Evolutionary conservation across 2,329 filamentous ascomycete species (phyloP).

Genomic region (Fusarium nygamai): DNA sequence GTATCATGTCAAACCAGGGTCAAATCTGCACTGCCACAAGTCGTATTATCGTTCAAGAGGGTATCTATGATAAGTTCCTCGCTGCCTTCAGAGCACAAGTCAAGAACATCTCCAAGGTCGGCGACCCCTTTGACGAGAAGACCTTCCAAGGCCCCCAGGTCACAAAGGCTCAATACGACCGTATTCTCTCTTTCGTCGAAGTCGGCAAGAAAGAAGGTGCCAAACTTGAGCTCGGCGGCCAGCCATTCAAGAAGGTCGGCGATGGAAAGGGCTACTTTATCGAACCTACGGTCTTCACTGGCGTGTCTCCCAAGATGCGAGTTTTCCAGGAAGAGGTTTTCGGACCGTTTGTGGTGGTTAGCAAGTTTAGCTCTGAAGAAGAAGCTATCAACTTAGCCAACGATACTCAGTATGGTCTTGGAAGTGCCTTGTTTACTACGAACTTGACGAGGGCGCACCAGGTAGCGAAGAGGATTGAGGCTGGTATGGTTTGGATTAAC

Average conservation of each 20-base stretch:
- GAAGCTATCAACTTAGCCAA: slow-evolving; percentile 57
- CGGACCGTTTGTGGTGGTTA: slow-evolving; percentile 56
- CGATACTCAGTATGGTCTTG: slow-evolving; percentile 69
- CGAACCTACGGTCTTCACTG: slow-evolving; percentile 57
- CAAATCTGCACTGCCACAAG: slow-evolving; percentile 74
- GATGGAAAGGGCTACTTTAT: slow-evolving; percentile 58
- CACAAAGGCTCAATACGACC: slow-evolving; percentile 75
- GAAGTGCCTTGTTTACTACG: slow-evolving; percentile 69
- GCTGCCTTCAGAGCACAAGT: slow-evolving; percentile 18
- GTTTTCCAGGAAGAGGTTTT: slow-evolving; percentile 60
- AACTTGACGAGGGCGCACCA: slow-evolving; percentile 62
- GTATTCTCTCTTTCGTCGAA: slow-evolving; percentile 76
- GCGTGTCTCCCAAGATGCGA: slow-evolving; percentile 53
- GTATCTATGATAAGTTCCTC: slow-evolving; percentile 71
- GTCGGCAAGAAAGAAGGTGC: slow-evolving; percentile 76
- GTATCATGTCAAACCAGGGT: slow-evolving; percentile 69
- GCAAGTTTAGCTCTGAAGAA: slow-evolving; percentile 54
- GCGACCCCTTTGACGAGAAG: slow-evolving; percentile 74
- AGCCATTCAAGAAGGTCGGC: slow-evolving; percentile 44
- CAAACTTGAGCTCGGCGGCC: slow-evolving; percentile 70
- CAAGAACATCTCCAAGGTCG: slow-evolving; percentile 66
- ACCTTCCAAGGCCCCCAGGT: slow-evolving; percentile 82
- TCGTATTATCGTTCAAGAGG: slow-evolving; percentile 71
- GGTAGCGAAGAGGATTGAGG: slow-evolving; percentile 66
- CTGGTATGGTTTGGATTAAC: slow-evolving; percentile 67